These are phyloP conservation scores for Fennellomyces sp. DNA, from an alignment of 371 early-diverging fungal genomes.

Conservation along the genomic window DNA sequence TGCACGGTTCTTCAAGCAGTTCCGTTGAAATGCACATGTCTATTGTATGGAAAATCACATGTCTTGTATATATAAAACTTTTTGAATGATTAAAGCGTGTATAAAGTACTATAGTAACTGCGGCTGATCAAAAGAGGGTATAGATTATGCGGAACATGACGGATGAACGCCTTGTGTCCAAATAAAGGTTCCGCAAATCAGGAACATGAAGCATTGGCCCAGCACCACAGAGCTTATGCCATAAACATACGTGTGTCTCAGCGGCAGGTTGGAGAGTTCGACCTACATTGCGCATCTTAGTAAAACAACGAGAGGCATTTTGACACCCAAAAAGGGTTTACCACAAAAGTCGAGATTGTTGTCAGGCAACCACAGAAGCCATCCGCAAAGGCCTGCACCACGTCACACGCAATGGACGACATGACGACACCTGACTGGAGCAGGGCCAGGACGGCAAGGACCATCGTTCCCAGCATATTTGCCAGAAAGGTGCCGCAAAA, in stretches of 20 bases:
- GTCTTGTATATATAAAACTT: background rate
- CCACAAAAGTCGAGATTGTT: constrained; percentile 75
- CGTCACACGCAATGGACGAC: constrained; percentile 48
- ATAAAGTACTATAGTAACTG: background rate
- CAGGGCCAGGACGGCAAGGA: constrained; percentile 58
- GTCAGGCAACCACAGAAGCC: constrained; percentile 81
- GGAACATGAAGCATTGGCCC: constrained; percentile 53
- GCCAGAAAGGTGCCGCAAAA: constrained; percentile 66
- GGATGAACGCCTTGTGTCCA: constrained; percentile 50
- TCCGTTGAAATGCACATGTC: background rate
- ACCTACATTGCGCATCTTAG: constrained; percentile 21
- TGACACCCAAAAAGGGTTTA: no score
- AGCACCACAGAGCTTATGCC: constrained; percentile 45
- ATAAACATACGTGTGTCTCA: constrained; percentile 47
- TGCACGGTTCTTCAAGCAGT: constrained; percentile 49
- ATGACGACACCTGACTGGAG: constrained; percentile 33
- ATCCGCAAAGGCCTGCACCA: constrained; percentile 57
- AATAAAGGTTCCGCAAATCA: constrained; percentile 53
- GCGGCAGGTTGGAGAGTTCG: constrained; percentile 45
- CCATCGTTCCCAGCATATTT: constrained; percentile 62
- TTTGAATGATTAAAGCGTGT: background rate
- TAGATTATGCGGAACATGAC: background rate
- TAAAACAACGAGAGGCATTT: background rate
- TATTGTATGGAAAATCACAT: background rate
- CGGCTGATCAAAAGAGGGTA: background rate